phyloP scores from a whole-genome alignment of 106 monocot species.

The Iris macrosiphon region DNA sequence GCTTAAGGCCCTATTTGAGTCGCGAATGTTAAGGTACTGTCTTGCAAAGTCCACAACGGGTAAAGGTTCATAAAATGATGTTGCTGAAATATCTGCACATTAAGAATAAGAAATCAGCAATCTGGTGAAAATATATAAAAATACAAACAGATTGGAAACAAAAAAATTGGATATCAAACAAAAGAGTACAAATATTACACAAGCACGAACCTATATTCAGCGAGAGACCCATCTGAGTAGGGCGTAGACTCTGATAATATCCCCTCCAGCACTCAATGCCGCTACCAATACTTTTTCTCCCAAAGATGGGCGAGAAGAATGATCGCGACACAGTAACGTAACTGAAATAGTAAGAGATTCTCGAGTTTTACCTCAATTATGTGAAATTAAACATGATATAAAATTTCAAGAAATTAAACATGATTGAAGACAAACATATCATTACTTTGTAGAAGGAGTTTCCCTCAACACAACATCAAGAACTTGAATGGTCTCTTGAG shows the following conservation, averaged over 20 bases:
- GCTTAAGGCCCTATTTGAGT: slow-evolving; percentile 11
- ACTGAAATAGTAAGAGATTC: too few relatives aligned
- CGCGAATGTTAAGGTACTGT: slow-evolving; percentile 23
- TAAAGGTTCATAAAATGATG: slow-evolving; percentile 44
- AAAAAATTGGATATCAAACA: neutral
- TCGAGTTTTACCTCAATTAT: too few relatives aligned
- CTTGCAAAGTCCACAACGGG: slow-evolving; percentile 23
- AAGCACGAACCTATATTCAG: slow-evolving; percentile 79
- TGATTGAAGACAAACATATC: too few relatives aligned
- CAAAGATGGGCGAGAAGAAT: slow-evolving; percentile 42
- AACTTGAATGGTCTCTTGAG: too few relatives aligned
- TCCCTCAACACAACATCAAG: too few relatives aligned
- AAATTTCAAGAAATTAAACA: too few relatives aligned
- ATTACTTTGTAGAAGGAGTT: too few relatives aligned
- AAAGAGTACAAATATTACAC: neutral
- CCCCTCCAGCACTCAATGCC: slow-evolving; percentile 85
- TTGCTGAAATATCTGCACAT: slow-evolving; percentile 48
- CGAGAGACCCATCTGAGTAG: slow-evolving; percentile 79
- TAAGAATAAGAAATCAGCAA: neutral
- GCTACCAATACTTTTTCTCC: slow-evolving; percentile 26
- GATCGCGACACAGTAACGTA: slow-evolving; percentile 34
- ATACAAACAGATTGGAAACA: neutral
- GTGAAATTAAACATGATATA: too few relatives aligned
- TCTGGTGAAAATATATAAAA: neutral
- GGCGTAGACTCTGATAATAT: slow-evolving; percentile 74